Evolutionary conservation across 306 rosid species (phyloP).

Genomic region (Castanea sativa): DNA sequence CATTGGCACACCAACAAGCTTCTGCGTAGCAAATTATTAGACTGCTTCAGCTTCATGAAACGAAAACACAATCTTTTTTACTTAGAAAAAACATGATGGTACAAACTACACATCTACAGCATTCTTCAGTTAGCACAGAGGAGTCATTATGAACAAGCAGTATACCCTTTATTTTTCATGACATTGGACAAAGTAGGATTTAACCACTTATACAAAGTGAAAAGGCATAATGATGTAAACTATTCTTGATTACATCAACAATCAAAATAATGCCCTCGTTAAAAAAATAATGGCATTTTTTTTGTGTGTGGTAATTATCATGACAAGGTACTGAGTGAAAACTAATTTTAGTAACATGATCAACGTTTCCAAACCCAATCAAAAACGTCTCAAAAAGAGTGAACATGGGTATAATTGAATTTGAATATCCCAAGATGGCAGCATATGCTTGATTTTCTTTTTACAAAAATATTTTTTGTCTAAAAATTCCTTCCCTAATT

Average conservation of each 20-base stretch:
- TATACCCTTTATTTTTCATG: background rate
- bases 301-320: background rate
- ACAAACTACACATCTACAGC: background rate
- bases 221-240: background rate
- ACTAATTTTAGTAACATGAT: background rate
- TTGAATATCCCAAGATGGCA: background rate
- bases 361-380: background rate
- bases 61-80: conserved; percentile 2
- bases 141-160: conserved; percentile 19
- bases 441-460: too few species aligned
- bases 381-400: background rate
- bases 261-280: background rate
- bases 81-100: background rate
- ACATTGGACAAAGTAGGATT: background rate
- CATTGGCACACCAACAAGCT: conserved; percentile 81
- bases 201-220: background rate
- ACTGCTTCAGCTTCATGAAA: conserved; percentile 54
- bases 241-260: background rate
- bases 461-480: background rate
- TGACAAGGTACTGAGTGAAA: background rate
- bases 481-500: background rate
- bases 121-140: background rate
- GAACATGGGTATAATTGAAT: background rate
- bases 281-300: background rate
- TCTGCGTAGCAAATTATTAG: conserved; percentile 66